These are phyloP conservation scores for Eustoma russellianum DNA, from an alignment of 257 asterid species.

Conservation along the genomic window DNA sequence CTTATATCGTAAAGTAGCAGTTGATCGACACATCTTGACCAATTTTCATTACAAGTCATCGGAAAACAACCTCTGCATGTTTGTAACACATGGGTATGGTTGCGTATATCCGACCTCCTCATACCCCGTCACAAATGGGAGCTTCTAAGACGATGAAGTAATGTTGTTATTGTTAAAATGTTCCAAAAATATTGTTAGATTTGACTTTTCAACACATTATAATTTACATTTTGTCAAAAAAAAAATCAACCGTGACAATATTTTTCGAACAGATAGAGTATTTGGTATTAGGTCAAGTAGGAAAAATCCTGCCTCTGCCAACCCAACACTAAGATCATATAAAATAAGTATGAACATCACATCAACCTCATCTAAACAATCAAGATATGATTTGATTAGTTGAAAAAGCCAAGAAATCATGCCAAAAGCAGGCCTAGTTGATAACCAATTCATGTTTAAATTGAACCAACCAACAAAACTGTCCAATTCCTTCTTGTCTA, in stretches of 20 bases:
- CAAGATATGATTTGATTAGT: constrained; percentile 8
- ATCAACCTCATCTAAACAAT: constrained; percentile 2
- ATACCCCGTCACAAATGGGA: too few species aligned
- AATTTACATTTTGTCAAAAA: too few species aligned
- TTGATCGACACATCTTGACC: too few species aligned
- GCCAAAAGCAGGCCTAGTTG: background rate
- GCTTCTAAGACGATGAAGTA: too few species aligned
- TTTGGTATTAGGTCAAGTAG: background rate
- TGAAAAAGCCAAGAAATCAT: constrained; percentile 3
- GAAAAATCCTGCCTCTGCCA: background rate
- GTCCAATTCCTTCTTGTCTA: background rate
- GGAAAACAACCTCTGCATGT: too few species aligned
- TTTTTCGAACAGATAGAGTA: background rate
- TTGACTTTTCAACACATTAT: background rate
- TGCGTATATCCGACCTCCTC: too few species aligned
- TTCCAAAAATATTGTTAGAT: too few species aligned
- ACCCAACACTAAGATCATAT: background rate
- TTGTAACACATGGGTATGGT: too few species aligned
- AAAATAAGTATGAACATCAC: background rate
- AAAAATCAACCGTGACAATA: too few species aligned
- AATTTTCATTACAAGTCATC: too few species aligned
- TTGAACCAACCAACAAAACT: background rate
- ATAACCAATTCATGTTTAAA: background rate
- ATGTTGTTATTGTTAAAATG: background rate
- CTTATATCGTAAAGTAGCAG: too few species aligned